Percentiles rank a stretch among this genome's conserved stretches.
Evolutionary conservation across 2,329 filamentous ascomycete species (phyloP).

Genomic region (Fusarium armeniacum): DNA sequence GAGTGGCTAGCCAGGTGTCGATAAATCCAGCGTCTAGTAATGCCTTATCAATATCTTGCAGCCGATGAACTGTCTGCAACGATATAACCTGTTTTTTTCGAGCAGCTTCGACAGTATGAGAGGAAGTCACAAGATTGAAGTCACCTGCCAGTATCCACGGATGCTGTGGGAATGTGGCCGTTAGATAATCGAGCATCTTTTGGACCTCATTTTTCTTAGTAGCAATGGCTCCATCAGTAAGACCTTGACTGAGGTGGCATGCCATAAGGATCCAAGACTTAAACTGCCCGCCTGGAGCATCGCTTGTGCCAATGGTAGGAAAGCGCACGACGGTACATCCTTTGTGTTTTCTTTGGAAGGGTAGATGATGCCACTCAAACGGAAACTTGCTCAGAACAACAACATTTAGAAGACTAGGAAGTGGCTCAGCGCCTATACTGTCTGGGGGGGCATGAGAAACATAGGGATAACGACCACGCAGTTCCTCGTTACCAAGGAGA

Average conservation of each 20-base stretch:
- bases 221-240: slow-evolving; percentile 70
- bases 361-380: slow-evolving; percentile 69
- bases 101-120: slow-evolving; percentile 67
- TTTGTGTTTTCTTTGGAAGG: slow-evolving; percentile 70
- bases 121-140: slow-evolving; percentile 74
- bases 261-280: slow-evolving; percentile 65
- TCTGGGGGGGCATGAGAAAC: slow-evolving; percentile 69
- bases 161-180: slow-evolving; percentile 56
- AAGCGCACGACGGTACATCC: slow-evolving; percentile 66
- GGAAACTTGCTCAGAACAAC: slow-evolving; percentile 69
- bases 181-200: slow-evolving; percentile 63
- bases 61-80: slow-evolving; percentile 58
- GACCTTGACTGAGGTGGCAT: slow-evolving; percentile 72
- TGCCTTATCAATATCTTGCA: slow-evolving; percentile 62
- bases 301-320: slow-evolving; percentile 38
- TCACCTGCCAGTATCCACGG: slow-evolving; percentile 73
- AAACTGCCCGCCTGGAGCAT: slow-evolving; percentile 39
- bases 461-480: slow-evolving; percentile 67
- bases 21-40: slow-evolving; percentile 62
- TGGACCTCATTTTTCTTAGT: slow-evolving; percentile 70
- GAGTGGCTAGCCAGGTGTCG: slow-evolving; percentile 66
- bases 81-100: slow-evolving; percentile 68
- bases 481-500: slow-evolving; percentile 62
- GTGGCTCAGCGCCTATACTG: slow-evolving; percentile 65
- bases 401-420: slow-evolving; percentile 72